These are phyloP conservation scores for Penicillium sp. DNA, from an alignment of 2,329 filamentous ascomycete genomes.

Conservation along the genomic window DNA sequence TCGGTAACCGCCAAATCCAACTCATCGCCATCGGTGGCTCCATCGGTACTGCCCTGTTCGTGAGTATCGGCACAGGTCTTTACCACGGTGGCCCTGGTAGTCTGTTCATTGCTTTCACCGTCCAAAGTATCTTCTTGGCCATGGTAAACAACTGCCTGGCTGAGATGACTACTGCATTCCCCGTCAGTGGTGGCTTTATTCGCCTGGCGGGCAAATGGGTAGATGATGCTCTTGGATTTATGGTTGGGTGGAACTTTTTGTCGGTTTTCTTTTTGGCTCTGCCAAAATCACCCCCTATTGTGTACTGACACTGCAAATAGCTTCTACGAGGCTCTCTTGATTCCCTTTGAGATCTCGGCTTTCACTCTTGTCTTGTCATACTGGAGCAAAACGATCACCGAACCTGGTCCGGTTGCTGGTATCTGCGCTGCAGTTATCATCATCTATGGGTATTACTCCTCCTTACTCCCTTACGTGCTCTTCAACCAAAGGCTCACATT, in stretches of 20 bases:
- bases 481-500: background rate
- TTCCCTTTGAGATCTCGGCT: constrained; percentile 47
- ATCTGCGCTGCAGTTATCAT: constrained; percentile 32
- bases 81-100: constrained; percentile 41
- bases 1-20: constrained; percentile 28
- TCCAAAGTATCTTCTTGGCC: constrained; percentile 34
- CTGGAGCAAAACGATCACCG: constrained; percentile 40
- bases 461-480: background rate
- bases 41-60: constrained; percentile 43
- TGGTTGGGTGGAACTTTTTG: constrained; percentile 53
- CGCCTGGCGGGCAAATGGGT: constrained; percentile 48
- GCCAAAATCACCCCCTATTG: background rate
- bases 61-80: constrained; percentile 42
- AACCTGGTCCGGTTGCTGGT: constrained; percentile 36
- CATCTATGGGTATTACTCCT: constrained; percentile 26
- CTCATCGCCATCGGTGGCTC: constrained; percentile 45
- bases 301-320: constrained; percentile 8
- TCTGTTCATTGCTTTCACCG: constrained; percentile 39
- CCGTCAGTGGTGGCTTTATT: constrained; percentile 45
- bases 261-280: constrained; percentile 6
- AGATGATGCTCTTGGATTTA: constrained; percentile 48
- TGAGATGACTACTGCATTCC: constrained; percentile 49
- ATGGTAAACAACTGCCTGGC: constrained; percentile 45
- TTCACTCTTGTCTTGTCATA: constrained; percentile 45
- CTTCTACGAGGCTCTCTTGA: constrained; percentile 44